These are phyloP conservation scores for Monilinia fructicola DNA, from an alignment of 2,329 filamentous ascomycete species.

Conservation along the genomic window DNA sequence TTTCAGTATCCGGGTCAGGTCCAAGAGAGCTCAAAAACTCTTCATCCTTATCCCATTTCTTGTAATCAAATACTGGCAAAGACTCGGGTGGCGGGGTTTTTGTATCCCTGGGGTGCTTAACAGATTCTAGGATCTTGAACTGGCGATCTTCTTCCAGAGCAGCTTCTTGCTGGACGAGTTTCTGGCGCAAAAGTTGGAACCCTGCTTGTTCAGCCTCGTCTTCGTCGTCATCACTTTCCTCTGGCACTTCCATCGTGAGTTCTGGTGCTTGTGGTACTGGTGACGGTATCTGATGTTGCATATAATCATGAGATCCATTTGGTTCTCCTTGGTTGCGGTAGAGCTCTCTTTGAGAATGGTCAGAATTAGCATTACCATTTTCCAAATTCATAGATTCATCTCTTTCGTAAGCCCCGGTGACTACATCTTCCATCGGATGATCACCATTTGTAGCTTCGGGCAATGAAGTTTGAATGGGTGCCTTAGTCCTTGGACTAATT, in stretches of 20 bases:
- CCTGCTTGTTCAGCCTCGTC: constrained; percentile 26
- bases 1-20: constrained; percentile 28
- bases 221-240: constrained; percentile 31
- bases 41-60: constrained; percentile 33
- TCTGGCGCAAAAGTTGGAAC: constrained; percentile 14
- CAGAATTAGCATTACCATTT: not conserved
- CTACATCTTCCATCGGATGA: constrained; percentile 12
- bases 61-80: constrained; percentile 33
- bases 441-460: constrained; percentile 5
- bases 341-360: not conserved
- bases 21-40: constrained; percentile 34
- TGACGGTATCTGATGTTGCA: not conserved
- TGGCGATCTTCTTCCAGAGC: constrained; percentile 23
- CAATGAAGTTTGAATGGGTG: not conserved
- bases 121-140: constrained; percentile 25
- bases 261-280: constrained; percentile 17
- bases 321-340: not conserved
- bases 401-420: not conserved
- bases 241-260: constrained; percentile 23
- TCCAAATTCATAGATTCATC: not conserved
- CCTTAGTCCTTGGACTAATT: constrained; percentile 16
- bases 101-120: constrained; percentile 35
- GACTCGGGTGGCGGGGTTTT: constrained; percentile 37
- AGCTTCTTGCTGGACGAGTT: constrained; percentile 21
- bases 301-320: not conserved